A percentile compares a stretch with the other conserved stretches of the same genome.
Conservation (phyloP, 2,329 filamentous ascomycete species). For the Zymoseptoria brevis region DNA sequence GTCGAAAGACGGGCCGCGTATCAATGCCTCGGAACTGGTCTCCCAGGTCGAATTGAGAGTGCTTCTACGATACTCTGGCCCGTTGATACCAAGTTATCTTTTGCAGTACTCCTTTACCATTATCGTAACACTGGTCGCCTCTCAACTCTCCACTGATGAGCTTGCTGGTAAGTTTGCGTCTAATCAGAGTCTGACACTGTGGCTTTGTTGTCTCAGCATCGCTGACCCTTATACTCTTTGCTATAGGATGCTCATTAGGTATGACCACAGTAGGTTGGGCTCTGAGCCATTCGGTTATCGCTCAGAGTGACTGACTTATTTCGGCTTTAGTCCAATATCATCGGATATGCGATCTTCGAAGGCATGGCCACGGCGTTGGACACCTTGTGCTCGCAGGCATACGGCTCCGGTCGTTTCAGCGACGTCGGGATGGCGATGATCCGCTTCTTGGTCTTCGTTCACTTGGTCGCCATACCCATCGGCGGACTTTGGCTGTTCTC, state of each 20-base stretch:
- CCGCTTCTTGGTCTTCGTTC: constrained; percentile 45
- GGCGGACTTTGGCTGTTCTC: constrained; percentile 44
- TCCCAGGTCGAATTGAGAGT: constrained; percentile 17
- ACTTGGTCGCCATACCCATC: constrained; percentile 42
- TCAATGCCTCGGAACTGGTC: constrained; percentile 20
- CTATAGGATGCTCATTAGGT: constrained; percentile 35
- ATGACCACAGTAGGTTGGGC: constrained; percentile 35
- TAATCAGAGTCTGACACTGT: too few relatives aligned
- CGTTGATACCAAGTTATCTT: constrained; percentile 47
- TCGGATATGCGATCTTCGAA: constrained; percentile 45
- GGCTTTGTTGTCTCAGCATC: too few relatives aligned
- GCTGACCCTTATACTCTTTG: too few relatives aligned
- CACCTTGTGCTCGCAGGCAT: constrained; percentile 46
- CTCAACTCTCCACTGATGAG: constrained; percentile 46
- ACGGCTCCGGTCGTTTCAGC: constrained; percentile 41
- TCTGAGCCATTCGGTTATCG: too few relatives aligned
- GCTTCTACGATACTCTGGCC: constrained; percentile 38
- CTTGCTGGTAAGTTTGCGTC: constrained; percentile 36
- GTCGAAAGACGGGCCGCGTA: not conserved
- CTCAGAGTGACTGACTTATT: too few relatives aligned
- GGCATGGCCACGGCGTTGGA: constrained; percentile 46
- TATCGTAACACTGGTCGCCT: constrained; percentile 46
- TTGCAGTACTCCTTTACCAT: constrained; percentile 48
- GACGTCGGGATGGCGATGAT: constrained; percentile 48
- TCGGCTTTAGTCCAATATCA: constrained; percentile 38